Evolutionary conservation across 106 monocot species (phyloP).

Genomic region (Vanilla planifolia): DNA sequence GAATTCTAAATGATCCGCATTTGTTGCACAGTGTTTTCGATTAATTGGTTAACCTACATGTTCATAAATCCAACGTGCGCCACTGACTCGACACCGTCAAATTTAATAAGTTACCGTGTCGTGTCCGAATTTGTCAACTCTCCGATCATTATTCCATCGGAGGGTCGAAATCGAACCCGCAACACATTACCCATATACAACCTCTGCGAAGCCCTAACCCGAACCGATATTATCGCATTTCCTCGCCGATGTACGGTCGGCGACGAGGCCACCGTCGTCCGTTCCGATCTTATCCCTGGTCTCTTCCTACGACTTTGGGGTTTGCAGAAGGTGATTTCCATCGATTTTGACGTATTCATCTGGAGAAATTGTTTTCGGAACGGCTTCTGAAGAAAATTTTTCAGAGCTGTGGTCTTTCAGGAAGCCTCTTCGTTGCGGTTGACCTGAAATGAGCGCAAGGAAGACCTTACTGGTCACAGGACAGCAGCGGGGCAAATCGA

Average conservation of each 20-base stretch:
- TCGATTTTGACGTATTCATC: neutral
- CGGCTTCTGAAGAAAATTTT: neutral
- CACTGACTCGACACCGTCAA: too few relatives aligned
- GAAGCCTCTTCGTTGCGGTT: neutral
- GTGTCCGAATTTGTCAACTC: constrained; percentile 1
- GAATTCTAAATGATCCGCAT: too few relatives aligned
- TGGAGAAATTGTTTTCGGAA: neutral
- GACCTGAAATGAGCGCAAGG: neutral
- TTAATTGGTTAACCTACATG: too few relatives aligned
- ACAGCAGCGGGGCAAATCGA: neutral
- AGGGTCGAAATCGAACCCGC: constrained; percentile 7
- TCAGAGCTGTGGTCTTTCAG: neutral
- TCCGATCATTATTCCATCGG: constrained; percentile 1
- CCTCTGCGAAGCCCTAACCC: constrained; percentile 5
- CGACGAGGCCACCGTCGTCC: neutral
- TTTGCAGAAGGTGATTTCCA: neutral
- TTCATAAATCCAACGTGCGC: too few relatives aligned
- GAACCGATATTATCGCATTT: neutral
- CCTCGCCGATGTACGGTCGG: neutral
- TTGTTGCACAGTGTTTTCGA: too few relatives aligned
- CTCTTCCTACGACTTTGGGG: neutral
- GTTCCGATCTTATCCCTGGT: too few relatives aligned
- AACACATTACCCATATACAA: constrained; percentile 1
- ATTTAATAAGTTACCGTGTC: too few relatives aligned
- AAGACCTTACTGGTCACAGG: neutral